Base-by-base conservation (phyloP, 1,139 yeast genomes). In the Pichia sp. region DNA sequence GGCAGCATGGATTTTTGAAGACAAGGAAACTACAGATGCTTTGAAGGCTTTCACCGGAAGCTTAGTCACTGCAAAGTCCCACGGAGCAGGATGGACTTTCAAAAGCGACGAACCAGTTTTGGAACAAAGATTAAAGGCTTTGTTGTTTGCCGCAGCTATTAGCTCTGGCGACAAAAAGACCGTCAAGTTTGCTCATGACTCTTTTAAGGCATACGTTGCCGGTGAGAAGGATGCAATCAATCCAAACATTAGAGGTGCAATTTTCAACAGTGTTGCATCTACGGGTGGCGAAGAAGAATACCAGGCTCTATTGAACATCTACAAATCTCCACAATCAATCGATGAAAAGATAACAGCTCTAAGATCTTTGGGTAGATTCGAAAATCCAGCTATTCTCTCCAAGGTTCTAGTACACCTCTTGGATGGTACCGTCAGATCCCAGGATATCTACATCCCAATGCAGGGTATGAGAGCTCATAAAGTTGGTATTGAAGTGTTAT, bases 381-480 rank as follows among this genome's bases (percentile, higher is more conserved):
- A 76, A 56, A 79, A 84, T 58, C 71, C 74, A 5, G 74, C 74
- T 46, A 72, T 87, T 51, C 74, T 86, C 56, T 71, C 78, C 59
- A 83, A 80, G 69, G 82, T 89, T 13, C 73, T 86, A 49, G 75
- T 70, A 3, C 74, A 79, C 63, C 69, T 87, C 58, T 75, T 87
- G 57, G 83, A 87, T 65, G 83, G 89, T 36, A 80, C 85, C 36
- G 76, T 90, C 59, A 84, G 87, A 65, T 73, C 81, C 30, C 98
- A 91, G 73, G 98, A 91, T 69, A 79, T 87, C 53, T 83, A 83
- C 67, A 78, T 85, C 57, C 90, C 95, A 61, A 75, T 91, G 78
- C 79, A 74, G 57, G 90, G 95, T 41, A 72, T 88, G 70, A 74
- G 85, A 62, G 65, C 79, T 18, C 83, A 82, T 63, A 74, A 71